These are phyloP conservation scores for Jaltomata sinuosa DNA, from an alignment of 257 asterid genomes.

Conservation along the genomic window DNA sequence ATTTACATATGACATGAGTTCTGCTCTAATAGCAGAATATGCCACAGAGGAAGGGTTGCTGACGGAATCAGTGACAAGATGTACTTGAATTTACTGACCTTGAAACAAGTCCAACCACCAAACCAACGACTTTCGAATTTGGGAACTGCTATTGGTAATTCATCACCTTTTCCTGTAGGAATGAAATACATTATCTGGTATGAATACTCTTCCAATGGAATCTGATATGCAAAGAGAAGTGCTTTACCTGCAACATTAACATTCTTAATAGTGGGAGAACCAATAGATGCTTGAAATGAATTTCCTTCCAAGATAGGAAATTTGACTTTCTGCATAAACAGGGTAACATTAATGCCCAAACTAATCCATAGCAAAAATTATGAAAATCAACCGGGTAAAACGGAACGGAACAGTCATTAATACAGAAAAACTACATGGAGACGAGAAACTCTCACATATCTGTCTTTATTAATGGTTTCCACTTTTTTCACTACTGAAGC, in stretches of 20 bases:
- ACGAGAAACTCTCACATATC: not conserved
- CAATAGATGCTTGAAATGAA: constrained; percentile 23
- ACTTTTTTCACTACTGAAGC: constrained; percentile 25
- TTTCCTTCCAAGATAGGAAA: constrained; percentile 14
- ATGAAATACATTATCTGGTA: constrained; percentile 2
- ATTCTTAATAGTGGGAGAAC: constrained; percentile 15
- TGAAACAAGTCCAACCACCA: constrained; percentile 63
- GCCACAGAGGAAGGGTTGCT: not conserved
- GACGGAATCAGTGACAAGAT: not conserved
- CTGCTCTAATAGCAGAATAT: not conserved
- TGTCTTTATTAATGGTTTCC: not conserved
- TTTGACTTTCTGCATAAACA: constrained; percentile 29
- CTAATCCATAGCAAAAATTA: not conserved
- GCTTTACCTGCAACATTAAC: constrained; percentile 32
- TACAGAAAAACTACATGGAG: not conserved
- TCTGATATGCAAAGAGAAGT: constrained; percentile 2
- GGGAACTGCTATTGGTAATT: constrained; percentile 11
- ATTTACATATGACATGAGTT: not conserved
- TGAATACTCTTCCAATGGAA: constrained; percentile 6
- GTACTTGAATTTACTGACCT: constrained; percentile 26
- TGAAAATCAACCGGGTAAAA: not conserved
- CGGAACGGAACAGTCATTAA: not conserved
- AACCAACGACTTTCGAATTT: constrained; percentile 68
- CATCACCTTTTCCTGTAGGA: constrained; percentile 27
- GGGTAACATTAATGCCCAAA: not conserved